Conservation (phyloP, 2,329 filamentous ascomycete genomes). For the Diaporthe destruens region DNA sequence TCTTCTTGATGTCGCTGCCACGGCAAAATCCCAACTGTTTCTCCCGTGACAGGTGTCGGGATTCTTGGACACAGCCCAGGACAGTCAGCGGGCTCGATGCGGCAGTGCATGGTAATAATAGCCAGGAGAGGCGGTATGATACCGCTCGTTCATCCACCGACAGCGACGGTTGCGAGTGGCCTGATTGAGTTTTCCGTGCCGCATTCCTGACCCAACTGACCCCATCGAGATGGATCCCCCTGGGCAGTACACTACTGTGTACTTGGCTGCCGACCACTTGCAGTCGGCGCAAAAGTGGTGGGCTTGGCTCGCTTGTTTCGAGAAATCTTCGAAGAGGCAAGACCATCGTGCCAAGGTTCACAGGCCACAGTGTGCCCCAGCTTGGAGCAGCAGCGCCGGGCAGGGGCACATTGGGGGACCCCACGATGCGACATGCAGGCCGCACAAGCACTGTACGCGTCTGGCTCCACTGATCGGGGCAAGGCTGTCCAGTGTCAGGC, state of each 20-base stretch:
- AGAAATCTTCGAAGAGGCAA: constrained; percentile 38
- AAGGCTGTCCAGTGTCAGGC: constrained; percentile 35
- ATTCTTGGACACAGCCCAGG: not conserved
- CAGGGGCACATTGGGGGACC: constrained; percentile 1
- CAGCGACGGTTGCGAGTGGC: constrained; percentile 19
- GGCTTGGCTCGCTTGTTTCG: constrained; percentile 41
- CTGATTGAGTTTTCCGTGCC: constrained; percentile 17
- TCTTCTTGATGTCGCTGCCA: not conserved
- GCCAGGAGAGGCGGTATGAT: constrained; percentile 33
- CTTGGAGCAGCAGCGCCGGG: constrained; percentile 28
- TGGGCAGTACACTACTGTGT: not conserved
- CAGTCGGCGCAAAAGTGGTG: constrained; percentile 9
- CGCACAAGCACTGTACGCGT: constrained; percentile 37
- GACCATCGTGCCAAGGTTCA: constrained; percentile 32
- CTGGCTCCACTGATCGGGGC: constrained; percentile 29
- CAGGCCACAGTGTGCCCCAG: constrained; percentile 38
- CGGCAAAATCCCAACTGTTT: not conserved
- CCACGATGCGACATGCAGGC: constrained; percentile 25
- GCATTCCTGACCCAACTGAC: constrained; percentile 31
- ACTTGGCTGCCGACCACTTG: constrained; percentile 16
- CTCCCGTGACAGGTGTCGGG: not conserved
- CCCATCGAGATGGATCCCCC: constrained; percentile 28
- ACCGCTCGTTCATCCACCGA: constrained; percentile 30
- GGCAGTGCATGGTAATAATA: constrained; percentile 33
- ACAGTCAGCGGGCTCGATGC: constrained; percentile 20